Base-by-base conservation (phyloP, 331 rosid genomes). In the Pyracantha coccinea region DNA sequence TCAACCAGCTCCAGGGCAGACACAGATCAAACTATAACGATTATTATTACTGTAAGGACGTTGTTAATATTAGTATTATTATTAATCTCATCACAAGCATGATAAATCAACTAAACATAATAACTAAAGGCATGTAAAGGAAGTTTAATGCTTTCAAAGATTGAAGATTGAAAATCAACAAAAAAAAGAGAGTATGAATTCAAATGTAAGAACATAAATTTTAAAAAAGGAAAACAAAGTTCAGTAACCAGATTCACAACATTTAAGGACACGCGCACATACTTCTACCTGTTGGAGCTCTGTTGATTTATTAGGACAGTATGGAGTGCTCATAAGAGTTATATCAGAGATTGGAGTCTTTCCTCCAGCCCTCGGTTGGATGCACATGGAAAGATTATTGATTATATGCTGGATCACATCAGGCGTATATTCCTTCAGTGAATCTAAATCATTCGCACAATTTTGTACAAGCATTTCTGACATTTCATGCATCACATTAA, bases 381-480 rank as follows among this genome's bases (percentile, higher is more conserved):
- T 76, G 83, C 83, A 78, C 58, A 27, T 73, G 74, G 58, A 77
- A 66, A 89, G 85, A 69, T 85, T 89, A 74, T 76, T 84, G 80
- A 87, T 79, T 77, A 84, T 85, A 68, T 79, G 81, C 60, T 47
- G 79, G 74, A 89, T 66, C 76, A 23, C 76, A 77, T 80, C 82
- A 65, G 4, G 50, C 68, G 81, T 85, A 60, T 84, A 77, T 35
- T 79, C 85, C 53, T 73, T 50, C 67, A 54, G 63, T 73, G 88
- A 79, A 69, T 78, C 77, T 45, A 68, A 67, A 69, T 81, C 81
- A 64, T 74, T 70, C 21, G 73, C 63, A 66, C 76, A 66, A 16
- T 82, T 80, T 73, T 85, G 83, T 66, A 84, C 82, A 73, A 88
- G 89, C 80, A 80, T 73, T 68, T 87, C 86, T 64, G 92, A 88